Evolutionary conservation across 1,139 yeast species (phyloP).

Genomic region (Kodamaea plutei): DNA sequence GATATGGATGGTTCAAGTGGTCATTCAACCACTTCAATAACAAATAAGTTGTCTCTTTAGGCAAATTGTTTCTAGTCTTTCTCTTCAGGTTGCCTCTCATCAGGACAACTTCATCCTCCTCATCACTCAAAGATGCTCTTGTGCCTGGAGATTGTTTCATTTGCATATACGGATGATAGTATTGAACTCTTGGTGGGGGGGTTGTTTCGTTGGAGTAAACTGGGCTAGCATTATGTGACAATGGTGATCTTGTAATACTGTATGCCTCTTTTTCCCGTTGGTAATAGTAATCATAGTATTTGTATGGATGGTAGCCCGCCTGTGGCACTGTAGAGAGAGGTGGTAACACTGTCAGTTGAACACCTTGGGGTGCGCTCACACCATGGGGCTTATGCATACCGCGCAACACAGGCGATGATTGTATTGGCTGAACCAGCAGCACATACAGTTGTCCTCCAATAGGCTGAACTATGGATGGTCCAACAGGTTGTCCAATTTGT

Average conservation of each 20-base stretch:
- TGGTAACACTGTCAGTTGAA: slow-evolving; percentile 2
- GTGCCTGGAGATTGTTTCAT: slow-evolving; percentile 1
- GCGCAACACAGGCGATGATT: slow-evolving; percentile 1
- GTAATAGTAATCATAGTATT: slow-evolving; percentile 2
- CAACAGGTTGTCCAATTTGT: too few relatives aligned
- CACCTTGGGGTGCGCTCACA: slow-evolving; percentile 1
- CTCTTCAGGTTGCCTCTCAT: slow-evolving; percentile 14
- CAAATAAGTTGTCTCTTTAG: slow-evolving; percentile 82
- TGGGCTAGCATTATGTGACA: slow-evolving; percentile 14
- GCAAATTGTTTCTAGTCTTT: slow-evolving; percentile 73
- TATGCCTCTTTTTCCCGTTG: neutral
- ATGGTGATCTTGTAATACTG: slow-evolving; percentile 11
- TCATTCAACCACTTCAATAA: slow-evolving; percentile 80
- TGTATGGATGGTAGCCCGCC: neutral
- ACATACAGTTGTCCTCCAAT: too few relatives aligned
- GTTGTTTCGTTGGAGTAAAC: slow-evolving; percentile 12
- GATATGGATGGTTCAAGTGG: slow-evolving; percentile 90
- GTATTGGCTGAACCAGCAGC: slow-evolving; percentile 1
- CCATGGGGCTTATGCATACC: too few relatives aligned
- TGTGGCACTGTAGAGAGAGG: slow-evolving; percentile 3
- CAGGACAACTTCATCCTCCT: slow-evolving; percentile 5
- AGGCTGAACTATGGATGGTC: too few relatives aligned
- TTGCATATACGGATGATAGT: slow-evolving; percentile 1
- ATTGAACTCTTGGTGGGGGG: slow-evolving; percentile 11
- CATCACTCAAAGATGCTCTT: slow-evolving; percentile 4